Base-by-base conservation (phyloP, 768 basidiomycete species). In the Mycena albidolilacea region DNA sequence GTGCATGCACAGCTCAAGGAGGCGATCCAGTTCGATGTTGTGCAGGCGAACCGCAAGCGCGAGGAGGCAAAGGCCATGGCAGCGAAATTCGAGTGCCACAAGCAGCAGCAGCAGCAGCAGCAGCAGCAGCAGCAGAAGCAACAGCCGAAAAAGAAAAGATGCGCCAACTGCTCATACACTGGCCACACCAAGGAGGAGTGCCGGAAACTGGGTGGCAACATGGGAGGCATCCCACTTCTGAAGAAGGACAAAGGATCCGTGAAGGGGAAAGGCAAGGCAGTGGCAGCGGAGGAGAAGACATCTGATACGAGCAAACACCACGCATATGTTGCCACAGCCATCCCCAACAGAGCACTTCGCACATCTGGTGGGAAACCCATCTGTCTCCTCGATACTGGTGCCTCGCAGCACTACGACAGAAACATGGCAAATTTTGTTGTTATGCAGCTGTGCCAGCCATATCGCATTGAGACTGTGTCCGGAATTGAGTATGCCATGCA, bases 261-360 rank as follows among this genome's bases (percentile, higher is more conserved):
- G 48, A 54, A 66, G 37, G 55, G 55, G 52, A 55, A 58, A 58
- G 66, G 50, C 50, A 67, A 67, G 54, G 66, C 66, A 15, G 65
- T 35, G 43, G 66, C 66, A 23, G 66, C 66, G 4, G 66, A 67
- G 61, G 41, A 62, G 19, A 43, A 43, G 41, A 2, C 61, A 44
- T 17, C 39, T n/a, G 61, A 43, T 5, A 41, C 61, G 19, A 62
- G 43, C 61, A 41, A 62, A 23, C 39, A 46, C 39, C 61, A 62
- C 21, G 61, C 30, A 3, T 30, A 30, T 3, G 30, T 30, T 3
- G 30, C 30, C 30, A 3, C 30, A 30, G 30, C 30, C 30, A 30
- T 30, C 30, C 30, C 30, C 30, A 3, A 30, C 30, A 30, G 30
- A 30, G 30, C 30, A 30, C 30, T 30, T 30, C 30, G 30, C 30